Percentiles rank a stretch among this genome's conserved stretches.
Conservation (phyloP, 192 early-diverging fungal species). For the Diversispora eburnea region DNA sequence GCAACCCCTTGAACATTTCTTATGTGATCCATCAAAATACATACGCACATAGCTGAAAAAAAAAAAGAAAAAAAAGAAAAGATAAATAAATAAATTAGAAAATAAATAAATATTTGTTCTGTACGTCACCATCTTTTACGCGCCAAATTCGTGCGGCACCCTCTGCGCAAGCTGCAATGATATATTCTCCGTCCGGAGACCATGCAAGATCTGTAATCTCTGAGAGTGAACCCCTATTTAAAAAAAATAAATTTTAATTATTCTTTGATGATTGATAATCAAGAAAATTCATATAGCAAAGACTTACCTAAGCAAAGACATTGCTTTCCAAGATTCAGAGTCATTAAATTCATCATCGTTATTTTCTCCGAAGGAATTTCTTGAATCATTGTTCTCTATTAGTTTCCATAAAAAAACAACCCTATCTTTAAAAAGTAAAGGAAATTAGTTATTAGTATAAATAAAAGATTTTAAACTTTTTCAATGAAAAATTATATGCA, state of each 20-base stretch:
- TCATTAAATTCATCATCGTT: constrained; percentile 54
- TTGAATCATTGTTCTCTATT: constrained; percentile 49
- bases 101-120: not conserved
- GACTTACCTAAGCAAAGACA: constrained; percentile 60
- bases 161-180: constrained; percentile 85
- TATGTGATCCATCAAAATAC: constrained; percentile 75
- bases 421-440: too few relatives aligned
- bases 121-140: constrained; percentile 59
- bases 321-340: constrained; percentile 75
- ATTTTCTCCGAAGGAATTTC: constrained; percentile 36
- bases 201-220: constrained; percentile 93
- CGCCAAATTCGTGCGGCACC: constrained; percentile 86
- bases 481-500: not conserved
- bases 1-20: constrained; percentile 97
- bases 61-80: too few relatives aligned
- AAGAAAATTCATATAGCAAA: too few relatives aligned
- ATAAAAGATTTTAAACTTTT: too few relatives aligned
- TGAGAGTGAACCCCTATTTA: constrained; percentile 61
- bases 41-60: constrained; percentile 61
- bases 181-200: constrained; percentile 80
- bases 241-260: not conserved
- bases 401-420: constrained; percentile 55
- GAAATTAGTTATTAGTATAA: too few relatives aligned
- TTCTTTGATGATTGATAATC: too few relatives aligned
- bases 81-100: not conserved